phyloP scores from a whole-genome alignment of 768 basidiomycete species.

The Agrocybe praecox region DNA sequence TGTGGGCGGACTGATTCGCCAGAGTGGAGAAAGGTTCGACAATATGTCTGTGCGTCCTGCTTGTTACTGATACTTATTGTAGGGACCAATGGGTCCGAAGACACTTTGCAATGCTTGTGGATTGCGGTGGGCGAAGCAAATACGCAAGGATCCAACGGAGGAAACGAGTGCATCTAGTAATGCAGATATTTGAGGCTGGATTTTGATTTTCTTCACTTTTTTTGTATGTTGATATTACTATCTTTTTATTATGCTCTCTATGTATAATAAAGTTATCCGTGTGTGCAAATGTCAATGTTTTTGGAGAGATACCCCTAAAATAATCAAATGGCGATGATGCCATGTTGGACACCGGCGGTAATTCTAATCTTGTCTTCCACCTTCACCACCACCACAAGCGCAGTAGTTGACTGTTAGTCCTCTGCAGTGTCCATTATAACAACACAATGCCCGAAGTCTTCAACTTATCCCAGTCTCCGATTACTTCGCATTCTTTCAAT shows the following conservation, averaged over 20 bases:
- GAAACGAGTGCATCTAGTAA: neutral
- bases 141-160: conserved; percentile 37
- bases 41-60: neutral
- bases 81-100: conserved; percentile 95
- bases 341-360: neutral
- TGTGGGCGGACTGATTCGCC: conserved; percentile 96
- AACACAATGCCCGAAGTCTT: conserved; percentile 70
- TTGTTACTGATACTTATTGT: neutral
- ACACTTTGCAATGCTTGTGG: conserved; percentile 98
- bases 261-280: too few species aligned
- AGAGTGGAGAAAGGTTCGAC: conserved; percentile 87
- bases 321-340: neutral
- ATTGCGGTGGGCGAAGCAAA: conserved; percentile 86
- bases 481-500: conserved; percentile 92
- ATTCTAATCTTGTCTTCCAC: neutral
- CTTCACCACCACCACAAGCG: conserved; percentile 19
- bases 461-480: conserved; percentile 77
- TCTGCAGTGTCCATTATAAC: conserved; percentile 37
- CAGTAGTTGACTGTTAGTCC: conserved; percentile 92
- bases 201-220: neutral
- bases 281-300: too few species aligned
- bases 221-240: neutral
- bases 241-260: neutral
- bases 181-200: neutral
- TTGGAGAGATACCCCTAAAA: neutral